Evolutionary conservation across 2,329 filamentous ascomycete genomes (phyloP).

Genomic region (Fusarium annulatum): DNA sequence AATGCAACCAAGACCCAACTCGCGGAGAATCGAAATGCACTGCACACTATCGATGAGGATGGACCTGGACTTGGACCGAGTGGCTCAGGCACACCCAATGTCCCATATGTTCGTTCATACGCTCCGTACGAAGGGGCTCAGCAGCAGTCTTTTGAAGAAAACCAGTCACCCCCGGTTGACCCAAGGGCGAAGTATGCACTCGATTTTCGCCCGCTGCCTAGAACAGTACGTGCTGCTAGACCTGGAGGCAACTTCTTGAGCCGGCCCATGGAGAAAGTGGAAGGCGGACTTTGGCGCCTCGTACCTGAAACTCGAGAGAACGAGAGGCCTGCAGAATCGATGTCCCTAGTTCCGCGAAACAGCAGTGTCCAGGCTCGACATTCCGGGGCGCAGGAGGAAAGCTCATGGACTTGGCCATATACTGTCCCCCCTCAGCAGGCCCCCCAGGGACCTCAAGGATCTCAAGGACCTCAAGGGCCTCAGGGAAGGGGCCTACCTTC

Average conservation of each 20-base stretch:
- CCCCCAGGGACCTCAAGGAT: background rate
- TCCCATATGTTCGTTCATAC: background rate
- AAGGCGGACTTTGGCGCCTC: background rate
- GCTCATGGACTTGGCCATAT: background rate
- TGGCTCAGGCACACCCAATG: background rate
- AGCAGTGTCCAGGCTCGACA: background rate
- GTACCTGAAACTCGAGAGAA: background rate
- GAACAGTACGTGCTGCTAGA: background rate
- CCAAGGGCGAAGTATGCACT: background rate
- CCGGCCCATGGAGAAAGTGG: background rate
- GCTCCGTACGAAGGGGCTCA: background rate
- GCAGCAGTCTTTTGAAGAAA: background rate
- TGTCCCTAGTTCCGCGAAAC: background rate
- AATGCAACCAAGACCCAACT: background rate
- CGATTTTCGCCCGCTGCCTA: background rate
- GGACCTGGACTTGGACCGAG: background rate
- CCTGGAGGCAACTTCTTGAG: background rate
- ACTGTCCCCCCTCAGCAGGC: background rate
- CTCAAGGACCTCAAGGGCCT: background rate
- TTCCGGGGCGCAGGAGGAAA: background rate
- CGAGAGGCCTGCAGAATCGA: background rate
- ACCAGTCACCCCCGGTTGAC: background rate
- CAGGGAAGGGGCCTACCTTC: constrained; percentile 6
- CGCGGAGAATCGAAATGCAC: background rate
- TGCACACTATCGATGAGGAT: background rate